Evolutionary conservation across 108 stramenopile genomes (phyloP), one percentile per base, ranked within the genome.

Genomic region (Stephanodiscus minutulus): DNA sequence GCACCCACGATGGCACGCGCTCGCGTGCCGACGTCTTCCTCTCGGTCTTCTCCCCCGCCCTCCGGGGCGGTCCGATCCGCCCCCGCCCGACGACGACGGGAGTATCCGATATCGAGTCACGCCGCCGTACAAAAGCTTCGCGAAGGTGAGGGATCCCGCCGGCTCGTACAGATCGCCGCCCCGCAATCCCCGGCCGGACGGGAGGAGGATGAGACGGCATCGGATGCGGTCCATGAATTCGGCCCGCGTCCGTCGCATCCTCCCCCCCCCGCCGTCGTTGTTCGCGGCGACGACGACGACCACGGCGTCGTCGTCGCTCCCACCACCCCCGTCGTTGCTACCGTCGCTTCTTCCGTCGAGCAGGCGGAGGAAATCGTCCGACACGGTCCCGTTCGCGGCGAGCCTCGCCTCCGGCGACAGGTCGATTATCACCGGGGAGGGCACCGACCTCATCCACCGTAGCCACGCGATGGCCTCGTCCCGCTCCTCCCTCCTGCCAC

Each of bases 51-150:
- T 85, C 85, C 41, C 85, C 88, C 20, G 78, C 83, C 53, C 74
- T 78, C 25, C 85, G 69, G 28, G 66, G 75, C 20, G 76, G 69
- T 56, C 43, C 12, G 2, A 15, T 21, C n/a, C 63, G 43, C 57
- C 64, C 15, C 21, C 22, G 7, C 29, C 15, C 5, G 55, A 54
- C 17, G 56, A 31, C n/a, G 63, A 65, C 6, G 80, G 73, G 20
- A 81, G 46, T 49, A 89, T 44, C 21, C 90, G 83, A 66, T 86
- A 91, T n/a, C 90, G 69, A 3, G 82, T 85, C 13, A 80, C 83
- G 20, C 88, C 91, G 31, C 88, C 92, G 63, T 83, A 95, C 18
- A 96, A 69, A 8, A 94, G 68, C 39, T 89, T 94, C 9, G 93
- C 94, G 65, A 92, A 89, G 10, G 88, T 86, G 35, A 90, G 78